Conservation (phyloP, 257 asterid species). For the Fraxinus pennsylvanica region DNA sequence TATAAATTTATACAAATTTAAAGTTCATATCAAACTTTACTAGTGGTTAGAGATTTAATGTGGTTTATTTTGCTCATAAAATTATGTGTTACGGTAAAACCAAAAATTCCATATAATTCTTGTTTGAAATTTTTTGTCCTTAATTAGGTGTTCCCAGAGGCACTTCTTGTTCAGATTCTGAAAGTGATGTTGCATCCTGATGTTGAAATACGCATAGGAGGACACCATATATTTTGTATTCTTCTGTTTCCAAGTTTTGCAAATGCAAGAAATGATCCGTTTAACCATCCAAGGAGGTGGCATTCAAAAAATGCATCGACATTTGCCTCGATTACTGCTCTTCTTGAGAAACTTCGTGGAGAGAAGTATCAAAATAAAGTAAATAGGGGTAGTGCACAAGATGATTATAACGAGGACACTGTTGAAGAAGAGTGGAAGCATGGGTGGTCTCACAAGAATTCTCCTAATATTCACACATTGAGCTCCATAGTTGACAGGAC, state of each 20-base stretch:
- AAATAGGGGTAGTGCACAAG: constrained; percentile 46
- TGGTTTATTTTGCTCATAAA: not conserved
- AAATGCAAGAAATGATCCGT: constrained; percentile 57
- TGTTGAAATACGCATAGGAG: constrained; percentile 84
- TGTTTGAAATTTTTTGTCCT: not conserved
- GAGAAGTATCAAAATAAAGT: constrained; percentile 59
- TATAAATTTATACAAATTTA: not conserved
- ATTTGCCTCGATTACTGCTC: constrained; percentile 74
- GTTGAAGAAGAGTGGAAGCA: constrained; percentile 67
- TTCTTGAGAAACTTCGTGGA: constrained; percentile 89
- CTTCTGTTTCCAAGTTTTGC: constrained; percentile 77
- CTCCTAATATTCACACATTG: constrained; percentile 75
- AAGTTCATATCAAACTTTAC: not conserved
- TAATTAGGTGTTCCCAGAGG: constrained; percentile 67
- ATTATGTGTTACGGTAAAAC: not conserved
- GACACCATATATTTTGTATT: constrained; percentile 84
- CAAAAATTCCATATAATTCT: not conserved
- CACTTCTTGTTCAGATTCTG: constrained; percentile 76
- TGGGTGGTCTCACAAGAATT: constrained; percentile 62
- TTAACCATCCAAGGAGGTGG: constrained; percentile 62
- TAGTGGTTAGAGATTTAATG: not conserved
- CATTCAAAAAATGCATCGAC: constrained; percentile 71
- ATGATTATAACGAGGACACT: constrained; percentile 50
- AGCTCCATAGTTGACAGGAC: constrained; percentile 73
- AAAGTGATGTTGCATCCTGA: constrained; percentile 88